Base-by-base conservation (phyloP, 2,329 filamentous ascomycete genomes). In the Ramularia collo-cygni region DNA sequence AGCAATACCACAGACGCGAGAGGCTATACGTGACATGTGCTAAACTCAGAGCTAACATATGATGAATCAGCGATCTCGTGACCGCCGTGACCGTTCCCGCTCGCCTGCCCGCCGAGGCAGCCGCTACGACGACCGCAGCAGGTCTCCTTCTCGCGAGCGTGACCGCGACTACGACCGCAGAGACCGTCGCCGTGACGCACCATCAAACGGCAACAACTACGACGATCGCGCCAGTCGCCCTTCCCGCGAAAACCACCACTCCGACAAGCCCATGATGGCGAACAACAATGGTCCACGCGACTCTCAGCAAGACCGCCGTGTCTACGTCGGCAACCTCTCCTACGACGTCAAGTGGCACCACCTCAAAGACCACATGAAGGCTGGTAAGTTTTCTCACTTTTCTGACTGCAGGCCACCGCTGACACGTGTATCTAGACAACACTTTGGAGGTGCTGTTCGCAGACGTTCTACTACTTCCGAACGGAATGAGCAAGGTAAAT, bases 261-360 rank as follows among this genome's bases (percentile, higher is more conserved):
- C 84, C 58, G 89, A 92, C 68, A 88, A 95, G 68, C 83, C 88
- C 65, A 95, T 94, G 87, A 93, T 96, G 86, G 83, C 81, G 68
- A 88, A 79, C 63, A 83, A 95, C 57, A 83, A 88, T 62, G 92
- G 96, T 62, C 84, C 85, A 32, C 21, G 21, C 21, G 21, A 24
- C 6, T 96, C 92, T 47, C 92, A 96, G 66, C 92, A 98, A 70
- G 92, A 98, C 75, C 90, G 92, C 62, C 89, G 92, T 54, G 92
- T 98, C 78, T 98, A 98, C 66, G 92, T 98, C 64, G 92, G 92
- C 68, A 98, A 98, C 65, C 77, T 98, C 57, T 92, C 89, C 35
- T 98, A 98, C 74, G 92, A 98, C 75, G 92, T 98, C 66, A 98
- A 98, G 75, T 98, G 92, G 92, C 90, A 96, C 74, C 92, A 96